Percentiles rank a stretch among this genome's conserved stretches.
Evolutionary conservation across 202 grass and related monocot genomes (phyloP).

Genomic region (Zoysia matrella): DNA sequence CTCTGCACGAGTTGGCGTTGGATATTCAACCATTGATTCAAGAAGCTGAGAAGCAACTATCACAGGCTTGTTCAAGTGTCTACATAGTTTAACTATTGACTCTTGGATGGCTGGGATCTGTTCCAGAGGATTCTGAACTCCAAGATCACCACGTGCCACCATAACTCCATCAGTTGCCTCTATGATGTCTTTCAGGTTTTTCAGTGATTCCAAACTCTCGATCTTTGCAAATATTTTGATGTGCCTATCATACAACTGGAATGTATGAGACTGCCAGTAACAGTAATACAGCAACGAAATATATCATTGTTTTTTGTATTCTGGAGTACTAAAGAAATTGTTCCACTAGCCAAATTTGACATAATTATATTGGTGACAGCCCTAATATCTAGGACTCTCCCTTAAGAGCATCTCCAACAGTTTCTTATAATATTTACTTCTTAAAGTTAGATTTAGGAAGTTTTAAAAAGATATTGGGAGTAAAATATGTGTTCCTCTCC

Average conservation of each 20-base stretch:
- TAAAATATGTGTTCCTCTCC: too few relatives aligned
- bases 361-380: background rate
- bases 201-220: slow-evolving; percentile 68
- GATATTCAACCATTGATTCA: slow-evolving; percentile 83
- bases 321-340: background rate
- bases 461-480: too few relatives aligned
- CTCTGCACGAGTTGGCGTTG: slow-evolving; percentile 74
- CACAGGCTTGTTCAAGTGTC: slow-evolving; percentile 66
- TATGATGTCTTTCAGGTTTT: slow-evolving; percentile 68
- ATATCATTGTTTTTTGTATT: background rate
- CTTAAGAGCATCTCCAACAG: background rate
- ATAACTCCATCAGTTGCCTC: slow-evolving; percentile 73
- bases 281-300: background rate
- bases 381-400: background rate
- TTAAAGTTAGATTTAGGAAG: too few relatives aligned
- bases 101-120: slow-evolving; percentile 79
- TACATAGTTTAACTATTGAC: slow-evolving; percentile 61
- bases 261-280: background rate
- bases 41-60: slow-evolving; percentile 88
- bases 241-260: slow-evolving; percentile 37
- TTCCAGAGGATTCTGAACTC: slow-evolving; percentile 78
- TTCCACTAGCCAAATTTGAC: slow-evolving; percentile 3
- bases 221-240: slow-evolving; percentile 74
- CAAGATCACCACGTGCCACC: slow-evolving; percentile 79
- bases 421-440: too few relatives aligned